These are phyloP conservation scores for Chlorella sp. DNA, from an alignment of 139 green algal species.

Conservation along the genomic window DNA sequence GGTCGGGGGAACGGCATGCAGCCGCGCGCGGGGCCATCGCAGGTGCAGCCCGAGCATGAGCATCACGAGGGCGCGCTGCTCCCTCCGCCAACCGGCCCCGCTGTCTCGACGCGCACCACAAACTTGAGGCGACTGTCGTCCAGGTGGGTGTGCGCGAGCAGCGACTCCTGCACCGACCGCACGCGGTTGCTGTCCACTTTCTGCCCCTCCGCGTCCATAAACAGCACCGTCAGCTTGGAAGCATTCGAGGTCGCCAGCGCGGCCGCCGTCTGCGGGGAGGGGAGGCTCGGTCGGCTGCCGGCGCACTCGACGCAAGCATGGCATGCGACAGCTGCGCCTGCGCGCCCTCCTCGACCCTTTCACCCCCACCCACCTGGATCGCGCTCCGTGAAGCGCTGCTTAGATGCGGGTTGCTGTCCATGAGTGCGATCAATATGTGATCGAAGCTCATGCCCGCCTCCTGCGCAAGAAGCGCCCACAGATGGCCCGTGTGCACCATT, in stretches of 20 bases:
- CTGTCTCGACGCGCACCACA: background rate
- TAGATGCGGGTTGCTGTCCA: constrained; percentile 27
- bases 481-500: no score
- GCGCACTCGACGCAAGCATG: no score
- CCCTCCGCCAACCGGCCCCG: background rate
- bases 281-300: no score
- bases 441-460: constrained; percentile 8
- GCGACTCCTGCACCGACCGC: constrained; percentile 22
- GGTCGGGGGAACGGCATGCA: background rate
- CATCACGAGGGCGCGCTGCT: background rate
- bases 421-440: constrained; percentile 36
- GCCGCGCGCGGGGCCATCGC: background rate
- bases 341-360: no score
- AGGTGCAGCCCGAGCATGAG: background rate
- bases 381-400: constrained; percentile 10
- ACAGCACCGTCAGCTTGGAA: constrained; percentile 33
- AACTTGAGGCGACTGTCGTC: background rate
- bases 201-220: constrained; percentile 40
- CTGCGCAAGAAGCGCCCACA: no score
- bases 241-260: constrained; percentile 4
- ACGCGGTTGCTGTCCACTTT: constrained; percentile 17
- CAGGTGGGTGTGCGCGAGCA: background rate
- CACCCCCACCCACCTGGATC: no score
- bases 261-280: constrained; percentile 7
- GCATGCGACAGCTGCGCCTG: no score